These are phyloP conservation scores for Acer saccharum DNA, from an alignment of 345 rosid species.

Conservation along the genomic window DNA sequence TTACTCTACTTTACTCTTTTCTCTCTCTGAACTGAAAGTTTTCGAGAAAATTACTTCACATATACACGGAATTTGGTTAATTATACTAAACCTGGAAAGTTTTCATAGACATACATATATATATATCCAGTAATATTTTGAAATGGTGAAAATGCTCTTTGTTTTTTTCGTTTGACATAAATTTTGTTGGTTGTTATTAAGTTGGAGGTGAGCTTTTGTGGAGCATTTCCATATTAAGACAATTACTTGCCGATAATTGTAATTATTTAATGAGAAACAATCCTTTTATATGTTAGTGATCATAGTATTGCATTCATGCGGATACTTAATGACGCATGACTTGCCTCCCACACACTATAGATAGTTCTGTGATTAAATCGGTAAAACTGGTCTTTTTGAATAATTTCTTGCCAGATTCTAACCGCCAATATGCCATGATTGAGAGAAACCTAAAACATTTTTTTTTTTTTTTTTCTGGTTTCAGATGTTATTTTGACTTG, in stretches of 20 bases:
- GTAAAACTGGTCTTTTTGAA: not conserved
- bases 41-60: no score
- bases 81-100: no score
- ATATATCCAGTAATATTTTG: no score
- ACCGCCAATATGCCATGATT: not conserved
- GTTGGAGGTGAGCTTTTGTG: no score
- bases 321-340: no score
- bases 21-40: no score
- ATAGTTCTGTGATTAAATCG: not conserved
- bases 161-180: no score
- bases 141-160: no score
- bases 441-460: not conserved
- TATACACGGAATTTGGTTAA: constrained; percentile 19
- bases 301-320: not conserved
- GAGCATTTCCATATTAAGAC: no score
- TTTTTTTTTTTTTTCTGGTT: not conserved
- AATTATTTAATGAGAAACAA: not conserved
- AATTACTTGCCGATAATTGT: not conserved
- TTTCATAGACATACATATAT: no score
- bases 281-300: not conserved
- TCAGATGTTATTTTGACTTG: not conserved
- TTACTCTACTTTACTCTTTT: not conserved
- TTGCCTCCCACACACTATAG: no score
- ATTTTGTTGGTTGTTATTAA: no score
- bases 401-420: not conserved